Evolutionary conservation across 139 green algal species (phyloP).

Genomic region (Chlorella sp.): DNA sequence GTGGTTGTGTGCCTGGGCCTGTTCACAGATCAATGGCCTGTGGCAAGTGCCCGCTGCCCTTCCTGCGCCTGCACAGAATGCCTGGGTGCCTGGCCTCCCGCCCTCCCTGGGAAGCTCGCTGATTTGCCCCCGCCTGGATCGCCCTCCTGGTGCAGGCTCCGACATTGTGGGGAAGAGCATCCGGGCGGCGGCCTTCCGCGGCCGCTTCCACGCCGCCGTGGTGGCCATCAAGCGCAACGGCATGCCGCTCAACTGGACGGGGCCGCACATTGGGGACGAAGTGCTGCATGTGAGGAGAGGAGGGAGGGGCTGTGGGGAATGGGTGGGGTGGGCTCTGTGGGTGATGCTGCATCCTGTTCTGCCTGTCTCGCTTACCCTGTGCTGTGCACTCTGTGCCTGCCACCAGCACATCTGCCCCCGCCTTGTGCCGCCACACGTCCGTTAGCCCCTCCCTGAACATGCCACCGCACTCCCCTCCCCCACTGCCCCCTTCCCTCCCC

Average conservation of each 20-base stretch:
- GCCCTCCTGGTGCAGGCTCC: constrained; percentile 2
- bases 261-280: constrained; percentile 69
- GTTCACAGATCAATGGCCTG: too few relatives aligned
- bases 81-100: too few relatives aligned
- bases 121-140: too few relatives aligned
- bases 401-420: too few relatives aligned
- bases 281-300: constrained; percentile 43
- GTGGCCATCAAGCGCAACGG: constrained; percentile 74
- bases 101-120: too few relatives aligned
- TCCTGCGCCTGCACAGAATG: too few relatives aligned
- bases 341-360: neutral
- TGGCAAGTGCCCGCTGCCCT: too few relatives aligned
- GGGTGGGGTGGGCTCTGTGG: neutral
- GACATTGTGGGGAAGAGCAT: constrained; percentile 55
- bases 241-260: constrained; percentile 38
- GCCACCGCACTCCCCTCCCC: neutral
- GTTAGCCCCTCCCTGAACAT: neutral
- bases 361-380: too few relatives aligned
- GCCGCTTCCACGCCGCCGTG: constrained; percentile 71
- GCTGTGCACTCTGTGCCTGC: too few relatives aligned
- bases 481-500: neutral
- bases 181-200: constrained; percentile 61
- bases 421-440: neutral
- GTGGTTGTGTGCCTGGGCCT: too few relatives aligned
- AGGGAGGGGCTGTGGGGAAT: too few relatives aligned